Base-by-base conservation (phyloP, 2,329 filamentous ascomycete genomes). In the Hypoxylon sp. region DNA sequence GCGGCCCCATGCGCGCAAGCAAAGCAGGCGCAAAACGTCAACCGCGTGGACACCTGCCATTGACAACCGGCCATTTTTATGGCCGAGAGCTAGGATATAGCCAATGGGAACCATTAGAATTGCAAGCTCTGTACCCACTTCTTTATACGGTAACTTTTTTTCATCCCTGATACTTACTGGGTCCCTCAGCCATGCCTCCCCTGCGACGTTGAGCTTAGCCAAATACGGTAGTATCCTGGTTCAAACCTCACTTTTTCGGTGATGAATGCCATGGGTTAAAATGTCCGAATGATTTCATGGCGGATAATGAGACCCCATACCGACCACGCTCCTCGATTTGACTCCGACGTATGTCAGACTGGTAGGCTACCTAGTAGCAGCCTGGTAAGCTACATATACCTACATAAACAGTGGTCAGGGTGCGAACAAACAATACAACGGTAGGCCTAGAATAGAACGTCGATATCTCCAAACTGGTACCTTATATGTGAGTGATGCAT, bases 221-320 rank as follows among this genome's bases (percentile, higher is more conserved):
- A 63, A 69, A 61, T 58, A 52, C n/a, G 61, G 51, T 33, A 31
- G 50, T 50, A 48, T 61, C 42, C 55, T 58, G 51, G 42, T 46
- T 53, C 50, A 59, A 59, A 33, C 48, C 46, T 59, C 29, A 54
- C 58, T 24, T 59, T 10, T 42, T n/a, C 39, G 44, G 44, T 37
- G 47, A 64, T 57, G 33, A 55, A 48, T 48, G 44, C 50, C 54
- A 54, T 58, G 64, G 58, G 33, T 63, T 63, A 66, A 70, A 71
- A 66, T 68, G 59, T 66, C 68, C 65, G 65, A 71, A 63, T 63
- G 68, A 63, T 42, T 63, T 58, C 47, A 51, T 52, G 52, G 63
- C 50, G 54, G 67, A 50, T 66, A 42, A 57, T 42, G 39, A 46
- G 53, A 57, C 26, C 22, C 37, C 31, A 52, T 35, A 14, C 31